phyloP scores from a whole-genome alignment of 2,329 filamentous ascomycete species.

The Madurella mycetomatis region DNA sequence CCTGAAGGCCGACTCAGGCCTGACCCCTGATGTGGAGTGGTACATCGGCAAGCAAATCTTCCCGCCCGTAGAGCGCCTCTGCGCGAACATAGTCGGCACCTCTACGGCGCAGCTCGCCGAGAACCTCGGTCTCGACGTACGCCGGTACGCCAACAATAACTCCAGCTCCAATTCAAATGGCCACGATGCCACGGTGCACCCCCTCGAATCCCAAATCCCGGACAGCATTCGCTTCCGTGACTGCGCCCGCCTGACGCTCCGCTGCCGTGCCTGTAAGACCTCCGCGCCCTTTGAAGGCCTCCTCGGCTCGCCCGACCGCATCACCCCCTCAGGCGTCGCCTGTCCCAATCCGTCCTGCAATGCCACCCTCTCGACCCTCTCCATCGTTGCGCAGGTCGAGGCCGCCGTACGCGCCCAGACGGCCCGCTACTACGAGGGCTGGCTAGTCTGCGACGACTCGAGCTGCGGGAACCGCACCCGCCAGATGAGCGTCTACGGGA shows the following conservation, averaged over 20 bases:
- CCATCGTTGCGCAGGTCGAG: conserved; percentile 82
- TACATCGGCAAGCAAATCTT: conserved; percentile 98
- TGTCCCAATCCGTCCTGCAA: conserved; percentile 63
- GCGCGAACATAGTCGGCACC: conserved; percentile 90
- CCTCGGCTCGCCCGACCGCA: conserved; percentile 48
- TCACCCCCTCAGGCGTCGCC: conserved; percentile 69
- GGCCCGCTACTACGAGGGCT: conserved; percentile 84
- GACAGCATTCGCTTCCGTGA: conserved; percentile 86
- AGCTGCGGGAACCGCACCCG: conserved; percentile 82
- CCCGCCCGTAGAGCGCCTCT: conserved; percentile 94
- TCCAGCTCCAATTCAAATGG: conserved; percentile 39
- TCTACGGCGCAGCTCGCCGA: conserved; percentile 87
- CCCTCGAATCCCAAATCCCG: conserved; percentile 89
- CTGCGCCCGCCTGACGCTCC: conserved; percentile 69
- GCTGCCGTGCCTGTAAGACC: conserved; percentile 75
- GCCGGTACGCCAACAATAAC: conserved; percentile 61
- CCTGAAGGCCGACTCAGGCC: conserved; percentile 66
- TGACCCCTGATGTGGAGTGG: conserved; percentile 92
- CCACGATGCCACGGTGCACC: conserved; percentile 71
- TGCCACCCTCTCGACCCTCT: conserved; percentile 61
- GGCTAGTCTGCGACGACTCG: conserved; percentile 85
- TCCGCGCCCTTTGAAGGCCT: conserved; percentile 74
- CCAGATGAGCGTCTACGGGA: conserved; percentile 89
- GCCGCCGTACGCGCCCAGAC: conserved; percentile 73
- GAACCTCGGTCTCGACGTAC: conserved; percentile 85